Base-by-base conservation (phyloP, 768 basidiomycete genomes). In the Clitopilus hobsonii region DNA sequence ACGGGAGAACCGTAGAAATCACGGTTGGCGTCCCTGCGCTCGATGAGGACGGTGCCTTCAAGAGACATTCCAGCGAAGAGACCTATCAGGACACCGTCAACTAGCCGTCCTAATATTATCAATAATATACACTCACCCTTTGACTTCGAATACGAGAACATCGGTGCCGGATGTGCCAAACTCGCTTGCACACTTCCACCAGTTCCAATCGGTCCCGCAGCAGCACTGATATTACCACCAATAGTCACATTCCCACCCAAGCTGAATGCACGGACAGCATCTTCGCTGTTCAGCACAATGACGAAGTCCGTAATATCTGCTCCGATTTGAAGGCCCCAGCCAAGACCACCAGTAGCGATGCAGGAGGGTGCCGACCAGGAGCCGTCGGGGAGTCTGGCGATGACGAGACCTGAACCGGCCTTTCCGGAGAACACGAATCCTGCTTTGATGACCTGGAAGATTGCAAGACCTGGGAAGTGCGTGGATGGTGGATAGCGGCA, bases 351-450 rank as follows among this genome's bases (percentile, higher is more conserved):
- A 0, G 94, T 98, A 26, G 91, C 95, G 65, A 98, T 96, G 74
- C 95, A 98, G 22, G 91, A 94, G 2, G 96, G 96, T 0, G 96
- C 96, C 49, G 90, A 93, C 94, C 94, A 97, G 8, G 92, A 94
- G 61, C 96, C 96, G 64, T 98, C 94, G 7, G 91, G 89, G 41
- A 95, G 81, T 11, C 94, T 87, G 18, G 94, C 89, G 65, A 97
- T 89, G 71, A 98, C 91, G 59, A 96, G 70, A 13, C 95, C 95
- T 1, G 91, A 94, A 47, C 95, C 95, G 0, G 91, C 92, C 72
- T 94, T 96, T 49, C 92, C 95, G 10, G 90, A 92, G 79, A 96
- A 95, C 53, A 95, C 84, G 75, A 98, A 96, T 1, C 95, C 94
- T 3, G 92, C 91, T 71, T 92, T 91, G 69, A 97, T 74, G 13